Conservation (phyloP, 208 protist species). For the Wallacemonas collosoma region DNA sequence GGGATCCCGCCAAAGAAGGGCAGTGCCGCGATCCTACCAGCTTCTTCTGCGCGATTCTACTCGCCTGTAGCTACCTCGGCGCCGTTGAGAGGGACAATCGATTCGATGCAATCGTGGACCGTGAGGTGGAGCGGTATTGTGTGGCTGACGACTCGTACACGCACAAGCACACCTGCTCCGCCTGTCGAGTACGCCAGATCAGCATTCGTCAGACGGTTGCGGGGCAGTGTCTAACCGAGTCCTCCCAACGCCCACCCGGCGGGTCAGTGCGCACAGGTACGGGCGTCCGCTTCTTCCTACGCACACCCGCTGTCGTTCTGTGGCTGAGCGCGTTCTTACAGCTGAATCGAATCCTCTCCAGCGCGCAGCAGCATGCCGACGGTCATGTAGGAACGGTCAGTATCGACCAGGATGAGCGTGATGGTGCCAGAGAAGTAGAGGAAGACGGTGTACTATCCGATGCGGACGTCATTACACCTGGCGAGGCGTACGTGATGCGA, state of each 20-base stretch:
- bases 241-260: not conserved
- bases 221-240: not conserved
- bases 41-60: slow-evolving; percentile 42
- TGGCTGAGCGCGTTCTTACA: slow-evolving; percentile 42
- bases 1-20: slow-evolving; percentile 37
- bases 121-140: slow-evolving; percentile 25
- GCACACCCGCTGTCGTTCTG: slow-evolving; percentile 45
- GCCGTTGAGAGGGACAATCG: slow-evolving; percentile 25
- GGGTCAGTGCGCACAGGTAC: not conserved
- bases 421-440: not conserved
- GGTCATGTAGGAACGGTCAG: slow-evolving; percentile 2
- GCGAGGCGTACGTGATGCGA: slow-evolving; percentile 46
- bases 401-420: not conserved
- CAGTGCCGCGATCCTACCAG: slow-evolving; percentile 41
- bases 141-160: slow-evolving; percentile 22
- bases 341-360: slow-evolving; percentile 18
- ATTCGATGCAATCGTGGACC: slow-evolving; percentile 29
- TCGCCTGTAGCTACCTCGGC: slow-evolving; percentile 40
- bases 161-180: slow-evolving; percentile 29
- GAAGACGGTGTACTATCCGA: not conserved
- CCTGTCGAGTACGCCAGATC: slow-evolving; percentile 19
- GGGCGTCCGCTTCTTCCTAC: slow-evolving; percentile 38
- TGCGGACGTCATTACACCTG: slow-evolving; percentile 31
- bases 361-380: slow-evolving; percentile 6
- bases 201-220: not conserved